A percentile compares a stretch with the other conserved stretches of the same genome.
Conservation (phyloP, 2,329 filamentous ascomycete genomes). For the Sordariomycetes sp. region DNA sequence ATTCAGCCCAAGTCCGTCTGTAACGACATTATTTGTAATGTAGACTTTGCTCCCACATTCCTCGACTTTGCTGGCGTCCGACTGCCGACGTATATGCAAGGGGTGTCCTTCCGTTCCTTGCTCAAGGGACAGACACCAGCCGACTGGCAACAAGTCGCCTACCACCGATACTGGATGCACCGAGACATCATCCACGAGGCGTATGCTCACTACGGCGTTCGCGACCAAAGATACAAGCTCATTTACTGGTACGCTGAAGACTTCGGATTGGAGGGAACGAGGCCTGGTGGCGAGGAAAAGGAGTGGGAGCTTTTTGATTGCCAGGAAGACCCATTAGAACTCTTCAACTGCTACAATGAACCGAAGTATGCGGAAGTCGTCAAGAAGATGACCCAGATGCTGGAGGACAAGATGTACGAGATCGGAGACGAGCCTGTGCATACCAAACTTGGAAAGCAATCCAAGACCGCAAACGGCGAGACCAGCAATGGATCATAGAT, state of each 20-base stretch:
- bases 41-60: slow-evolving; percentile 43
- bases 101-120: slow-evolving; percentile 29
- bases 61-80: slow-evolving; percentile 32
- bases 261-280: slow-evolving; percentile 33
- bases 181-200: slow-evolving; percentile 38
- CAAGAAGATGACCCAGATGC: slow-evolving; percentile 25
- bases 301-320: slow-evolving; percentile 49
- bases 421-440: slow-evolving; percentile 37
- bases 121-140: slow-evolving; percentile 25
- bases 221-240: slow-evolving; percentile 42
- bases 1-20: slow-evolving; percentile 28
- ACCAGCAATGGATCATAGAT: no score
- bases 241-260: slow-evolving; percentile 48
- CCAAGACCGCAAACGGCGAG: no score
- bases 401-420: slow-evolving; percentile 40
- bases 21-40: slow-evolving; percentile 41
- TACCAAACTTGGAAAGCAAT: slow-evolving; percentile 1
- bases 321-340: slow-evolving; percentile 35
- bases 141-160: slow-evolving; percentile 41
- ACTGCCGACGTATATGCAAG: slow-evolving; percentile 42
- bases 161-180: slow-evolving; percentile 49
- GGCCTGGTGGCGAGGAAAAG: slow-evolving; percentile 27
- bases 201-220: slow-evolving; percentile 41
- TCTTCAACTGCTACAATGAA: slow-evolving; percentile 36
- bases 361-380: slow-evolving; percentile 25